Percentiles rank a stretch among this genome's conserved stretches.
Evolutionary conservation across 108 stramenopile genomes (phyloP).

Genomic region (Pseudonitzschia pungens): DNA sequence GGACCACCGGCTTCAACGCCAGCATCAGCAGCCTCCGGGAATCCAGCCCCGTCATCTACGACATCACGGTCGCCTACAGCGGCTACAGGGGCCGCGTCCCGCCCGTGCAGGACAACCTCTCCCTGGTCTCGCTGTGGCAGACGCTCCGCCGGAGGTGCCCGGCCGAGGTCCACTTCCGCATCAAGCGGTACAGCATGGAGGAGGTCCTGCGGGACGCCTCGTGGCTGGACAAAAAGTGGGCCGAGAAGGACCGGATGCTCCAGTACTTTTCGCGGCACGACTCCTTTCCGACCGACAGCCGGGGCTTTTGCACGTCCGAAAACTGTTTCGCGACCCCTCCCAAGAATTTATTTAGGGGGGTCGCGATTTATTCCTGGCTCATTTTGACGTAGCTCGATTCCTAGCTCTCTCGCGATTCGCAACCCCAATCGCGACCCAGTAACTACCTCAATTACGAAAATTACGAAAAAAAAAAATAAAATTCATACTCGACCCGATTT

Average conservation of each 20-base stretch:
- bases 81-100: slow-evolving; percentile 48
- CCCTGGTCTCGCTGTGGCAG: slow-evolving; percentile 38
- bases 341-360: too few species aligned
- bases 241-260: slow-evolving; percentile 71
- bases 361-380: too few species aligned
- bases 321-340: too few species aligned
- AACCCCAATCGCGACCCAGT: too few species aligned
- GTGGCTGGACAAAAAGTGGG: slow-evolving; percentile 84
- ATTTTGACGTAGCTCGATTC: too few species aligned
- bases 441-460: too few species aligned
- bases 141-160: slow-evolving; percentile 45
- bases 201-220: slow-evolving; percentile 68
- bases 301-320: slow-evolving; percentile 54
- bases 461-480: too few species aligned
- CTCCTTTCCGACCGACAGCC: slow-evolving; percentile 51
- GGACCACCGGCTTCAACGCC: slow-evolving; percentile 76
- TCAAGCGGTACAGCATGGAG: slow-evolving; percentile 70
- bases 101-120: slow-evolving; percentile 25
- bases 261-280: slow-evolving; percentile 54
- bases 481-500: too few species aligned
- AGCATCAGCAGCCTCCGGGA: slow-evolving; percentile 63
- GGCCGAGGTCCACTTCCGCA: slow-evolving; percentile 56
- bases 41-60: slow-evolving; percentile 72
- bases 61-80: slow-evolving; percentile 66
- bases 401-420: too few species aligned